These are phyloP conservation scores for Anthoceros angustus DNA, from an alignment of 225 moss, liverwort and hornwort genomes.

Conservation along the genomic window DNA sequence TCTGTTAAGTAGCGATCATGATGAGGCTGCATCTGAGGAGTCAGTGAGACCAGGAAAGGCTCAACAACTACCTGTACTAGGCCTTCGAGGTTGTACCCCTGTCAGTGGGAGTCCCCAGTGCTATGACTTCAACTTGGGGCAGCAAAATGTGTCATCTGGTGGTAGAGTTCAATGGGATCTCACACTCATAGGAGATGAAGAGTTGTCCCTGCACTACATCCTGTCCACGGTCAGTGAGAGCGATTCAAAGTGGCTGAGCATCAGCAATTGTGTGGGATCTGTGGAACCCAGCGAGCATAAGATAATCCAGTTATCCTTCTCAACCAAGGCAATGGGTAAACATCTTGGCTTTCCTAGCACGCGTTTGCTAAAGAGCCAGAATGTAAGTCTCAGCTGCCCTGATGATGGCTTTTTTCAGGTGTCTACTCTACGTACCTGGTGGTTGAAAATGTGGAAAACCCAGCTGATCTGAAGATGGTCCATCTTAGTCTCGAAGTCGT, in stretches of 20 bases:
- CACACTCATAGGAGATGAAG: conserved; percentile 62
- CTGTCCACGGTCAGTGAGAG: conserved; percentile 62
- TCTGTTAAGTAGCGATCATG: not conserved
- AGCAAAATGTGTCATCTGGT: conserved; percentile 85
- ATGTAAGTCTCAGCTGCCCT: not conserved
- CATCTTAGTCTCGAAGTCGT: conserved; percentile 90
- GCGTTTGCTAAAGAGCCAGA: not conserved
- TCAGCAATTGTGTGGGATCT: conserved; percentile 48
- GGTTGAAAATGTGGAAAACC: conserved; percentile 82
- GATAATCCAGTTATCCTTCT: conserved; percentile 68
- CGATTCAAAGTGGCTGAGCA: conserved; percentile 65
- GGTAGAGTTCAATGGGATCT: conserved; percentile 73
- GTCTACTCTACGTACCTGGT: conserved; percentile 83
- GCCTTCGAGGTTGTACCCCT: conserved; percentile 78
- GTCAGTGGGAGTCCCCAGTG: conserved; percentile 55
- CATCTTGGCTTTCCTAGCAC: not conserved
- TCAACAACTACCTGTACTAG: conserved; percentile 45
- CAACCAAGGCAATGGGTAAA: conserved; percentile 87
- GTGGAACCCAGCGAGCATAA: conserved; percentile 55
- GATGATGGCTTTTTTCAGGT: conserved; percentile 27
- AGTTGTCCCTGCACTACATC: conserved; percentile 48
- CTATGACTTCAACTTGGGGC: conserved; percentile 72
- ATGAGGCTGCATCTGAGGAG: conserved; percentile 30
- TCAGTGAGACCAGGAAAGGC: conserved; percentile 20
- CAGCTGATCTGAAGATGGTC: conserved; percentile 74